Percentiles rank a stretch among this genome's conserved stretches.
Conservation (phyloP, 352 stramenopile species). For the Phytophthora pluvialis region DNA sequence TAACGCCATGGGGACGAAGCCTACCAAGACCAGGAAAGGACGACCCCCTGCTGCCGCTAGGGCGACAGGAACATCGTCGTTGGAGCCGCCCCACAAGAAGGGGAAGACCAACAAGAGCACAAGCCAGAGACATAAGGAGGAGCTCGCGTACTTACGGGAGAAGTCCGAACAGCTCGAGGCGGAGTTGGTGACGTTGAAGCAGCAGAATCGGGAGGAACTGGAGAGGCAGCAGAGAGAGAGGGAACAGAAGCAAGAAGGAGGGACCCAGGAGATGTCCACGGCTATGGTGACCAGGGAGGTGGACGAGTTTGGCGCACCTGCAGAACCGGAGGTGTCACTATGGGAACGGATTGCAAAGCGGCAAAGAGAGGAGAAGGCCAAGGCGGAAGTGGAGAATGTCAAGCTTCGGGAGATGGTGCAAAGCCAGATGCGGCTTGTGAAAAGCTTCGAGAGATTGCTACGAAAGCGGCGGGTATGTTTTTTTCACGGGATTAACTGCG, state of each 20-base stretch:
- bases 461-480: slow-evolving; percentile 41
- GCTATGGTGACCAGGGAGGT: slow-evolving; percentile 6
- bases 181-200: slow-evolving; percentile 29
- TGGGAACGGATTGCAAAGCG: slow-evolving; percentile 53
- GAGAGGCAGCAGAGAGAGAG: slow-evolving; percentile 26
- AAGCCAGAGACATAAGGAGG: slow-evolving; percentile 48
- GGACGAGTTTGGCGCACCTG: slow-evolving; percentile 6
- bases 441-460: slow-evolving; percentile 48
- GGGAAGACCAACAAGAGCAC: slow-evolving; percentile 45
- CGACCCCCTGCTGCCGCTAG: slow-evolving; percentile 15
- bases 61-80: not conserved
- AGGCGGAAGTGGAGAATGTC: slow-evolving; percentile 50
- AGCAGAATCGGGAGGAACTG: slow-evolving; percentile 25
- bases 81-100: slow-evolving; percentile 32
- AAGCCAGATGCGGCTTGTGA: slow-evolving; percentile 43
- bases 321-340: slow-evolving; percentile 26
- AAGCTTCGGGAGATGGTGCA: slow-evolving; percentile 54
- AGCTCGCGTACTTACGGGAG: slow-evolving; percentile 38
- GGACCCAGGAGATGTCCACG: not conserved
- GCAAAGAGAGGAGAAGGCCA: slow-evolving; percentile 42
- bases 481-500: not conserved
- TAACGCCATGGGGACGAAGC: slow-evolving; percentile 13
- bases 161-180: slow-evolving; percentile 35
- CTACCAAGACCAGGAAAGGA: slow-evolving; percentile 13
- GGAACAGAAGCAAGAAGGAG: slow-evolving; percentile 3